Percentiles rank a stretch among this genome's conserved stretches.
Conservation (phyloP, 352 stramenopile species). For the Phytophthora aleatoria region DNA sequence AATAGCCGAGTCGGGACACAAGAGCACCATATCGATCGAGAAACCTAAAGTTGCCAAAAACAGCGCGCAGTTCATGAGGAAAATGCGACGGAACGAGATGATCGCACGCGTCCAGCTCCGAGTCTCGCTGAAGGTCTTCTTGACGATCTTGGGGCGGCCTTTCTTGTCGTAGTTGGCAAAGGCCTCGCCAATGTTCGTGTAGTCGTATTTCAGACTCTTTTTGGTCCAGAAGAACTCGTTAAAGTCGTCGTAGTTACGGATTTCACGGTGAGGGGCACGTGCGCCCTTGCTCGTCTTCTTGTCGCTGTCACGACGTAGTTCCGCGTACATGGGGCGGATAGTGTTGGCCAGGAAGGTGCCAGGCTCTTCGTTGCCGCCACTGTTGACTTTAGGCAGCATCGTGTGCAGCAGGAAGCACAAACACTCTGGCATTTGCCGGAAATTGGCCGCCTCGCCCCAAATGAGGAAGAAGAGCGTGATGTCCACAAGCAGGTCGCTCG, state of each 20-base stretch:
- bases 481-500: constrained; percentile 76
- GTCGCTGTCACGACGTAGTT: constrained; percentile 75
- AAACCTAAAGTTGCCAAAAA: constrained; percentile 73
- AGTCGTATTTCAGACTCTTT: constrained; percentile 79
- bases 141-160: constrained; percentile 74
- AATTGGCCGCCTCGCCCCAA: constrained; percentile 86
- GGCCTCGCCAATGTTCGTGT: constrained; percentile 64
- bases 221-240: constrained; percentile 91
- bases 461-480: constrained; percentile 82
- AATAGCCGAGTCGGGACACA: constrained; percentile 74
- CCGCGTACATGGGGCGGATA: constrained; percentile 80
- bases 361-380: constrained; percentile 54
- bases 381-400: constrained; percentile 66
- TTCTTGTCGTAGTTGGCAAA: constrained; percentile 82
- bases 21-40: constrained; percentile 76
- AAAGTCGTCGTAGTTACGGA: constrained; percentile 89
- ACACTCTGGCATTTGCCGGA: constrained; percentile 80
- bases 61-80: constrained; percentile 80
- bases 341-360: constrained; percentile 66
- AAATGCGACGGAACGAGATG: constrained; percentile 82
- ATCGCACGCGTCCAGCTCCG: constrained; percentile 75
- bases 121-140: constrained; percentile 84
- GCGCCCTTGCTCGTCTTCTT: constrained; percentile 86
- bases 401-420: constrained; percentile 82
- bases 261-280: constrained; percentile 66